Evolutionary conservation across 2,329 filamentous ascomycete genomes (phyloP).

Genomic region (Aspergillus neoniger): DNA sequence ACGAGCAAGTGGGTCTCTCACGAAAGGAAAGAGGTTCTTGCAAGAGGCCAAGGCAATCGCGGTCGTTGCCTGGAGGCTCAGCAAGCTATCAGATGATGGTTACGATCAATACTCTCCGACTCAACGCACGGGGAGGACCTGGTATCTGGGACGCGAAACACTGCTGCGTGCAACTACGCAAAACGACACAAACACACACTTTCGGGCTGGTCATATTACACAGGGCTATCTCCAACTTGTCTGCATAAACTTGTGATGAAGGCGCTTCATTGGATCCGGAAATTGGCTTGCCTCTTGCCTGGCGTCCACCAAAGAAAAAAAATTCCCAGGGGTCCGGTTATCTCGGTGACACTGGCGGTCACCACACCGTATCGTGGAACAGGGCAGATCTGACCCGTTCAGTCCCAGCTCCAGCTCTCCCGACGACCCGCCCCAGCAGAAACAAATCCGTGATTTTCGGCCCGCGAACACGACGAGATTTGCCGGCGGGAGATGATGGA

Average conservation of each 20-base stretch:
- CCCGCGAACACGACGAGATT: not conserved
- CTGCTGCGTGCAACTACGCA: not conserved
- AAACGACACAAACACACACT: no score
- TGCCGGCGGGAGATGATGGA: not conserved
- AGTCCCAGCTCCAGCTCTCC: not conserved
- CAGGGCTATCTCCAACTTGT: not conserved
- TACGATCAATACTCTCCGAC: not conserved
- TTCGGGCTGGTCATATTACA: not conserved
- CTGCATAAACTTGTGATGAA: not conserved
- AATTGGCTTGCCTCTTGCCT: not conserved
- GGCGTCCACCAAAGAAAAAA: not conserved
- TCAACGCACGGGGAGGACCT: not conserved
- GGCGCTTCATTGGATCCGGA: not conserved
- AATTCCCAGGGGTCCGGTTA: not conserved
- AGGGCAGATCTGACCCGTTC: not conserved
- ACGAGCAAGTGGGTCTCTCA: not conserved
- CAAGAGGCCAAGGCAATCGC: not conserved
- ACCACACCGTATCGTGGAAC: not conserved
- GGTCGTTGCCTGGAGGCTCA: no score
- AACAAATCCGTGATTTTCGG: not conserved
- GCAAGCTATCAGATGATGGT: not conserved
- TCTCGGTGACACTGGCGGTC: not conserved
- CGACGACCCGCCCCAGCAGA: not conserved
- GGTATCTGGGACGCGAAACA: not conserved
- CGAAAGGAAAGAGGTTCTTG: not conserved